These are phyloP conservation scores for Linum usitatissimum DNA, from an alignment of 345 rosid genomes.

Conservation along the genomic window DNA sequence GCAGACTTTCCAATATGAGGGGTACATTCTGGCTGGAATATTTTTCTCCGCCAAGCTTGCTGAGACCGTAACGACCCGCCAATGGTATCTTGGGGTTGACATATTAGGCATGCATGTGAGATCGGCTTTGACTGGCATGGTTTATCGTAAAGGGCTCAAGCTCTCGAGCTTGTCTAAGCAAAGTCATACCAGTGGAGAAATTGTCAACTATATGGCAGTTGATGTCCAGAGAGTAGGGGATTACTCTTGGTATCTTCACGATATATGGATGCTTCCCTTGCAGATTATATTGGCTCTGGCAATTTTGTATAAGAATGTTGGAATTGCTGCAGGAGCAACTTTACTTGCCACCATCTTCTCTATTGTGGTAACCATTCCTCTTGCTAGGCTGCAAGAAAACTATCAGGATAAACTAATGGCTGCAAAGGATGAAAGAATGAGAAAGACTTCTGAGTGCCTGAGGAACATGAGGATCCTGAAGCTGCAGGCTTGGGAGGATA, in stretches of 20 bases:
- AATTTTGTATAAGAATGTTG: slow-evolving; percentile 87
- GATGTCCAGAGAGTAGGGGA: slow-evolving; percentile 98
- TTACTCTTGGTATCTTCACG: slow-evolving; percentile 97
- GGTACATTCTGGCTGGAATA: slow-evolving; percentile 87
- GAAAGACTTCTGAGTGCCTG: slow-evolving; percentile 94
- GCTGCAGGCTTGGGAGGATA: slow-evolving; percentile 98
- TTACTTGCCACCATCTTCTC: slow-evolving; percentile 81
- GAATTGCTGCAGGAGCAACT: slow-evolving; percentile 87
- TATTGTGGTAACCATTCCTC: slow-evolving; percentile 68
- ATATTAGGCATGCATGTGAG: slow-evolving; percentile 98
- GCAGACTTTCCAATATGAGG: slow-evolving; percentile 83
- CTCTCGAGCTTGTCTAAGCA: slow-evolving; percentile 87
- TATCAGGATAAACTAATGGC: slow-evolving; percentile 93
- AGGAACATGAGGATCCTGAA: slow-evolving; percentile 98
- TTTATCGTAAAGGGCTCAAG: slow-evolving; percentile 79
- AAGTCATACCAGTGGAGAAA: slow-evolving; percentile 91
- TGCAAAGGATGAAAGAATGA: slow-evolving; percentile 99
- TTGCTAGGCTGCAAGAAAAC: slow-evolving; percentile 87
- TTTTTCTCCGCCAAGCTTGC: slow-evolving; percentile 84
- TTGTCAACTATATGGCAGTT: slow-evolving; percentile 97
- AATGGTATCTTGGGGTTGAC: slow-evolving; percentile 99
- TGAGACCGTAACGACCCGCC: slow-evolving; percentile 92
- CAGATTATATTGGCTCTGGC: slow-evolving; percentile 96
- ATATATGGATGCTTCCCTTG: slow-evolving; percentile 98
- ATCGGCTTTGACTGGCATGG: slow-evolving; percentile 96